Percentiles rank a stretch among this genome's conserved stretches.
Evolutionary conservation across 1,284 basidiomycete genomes (phyloP).

Genomic region (Apiotrichum siamense): DNA sequence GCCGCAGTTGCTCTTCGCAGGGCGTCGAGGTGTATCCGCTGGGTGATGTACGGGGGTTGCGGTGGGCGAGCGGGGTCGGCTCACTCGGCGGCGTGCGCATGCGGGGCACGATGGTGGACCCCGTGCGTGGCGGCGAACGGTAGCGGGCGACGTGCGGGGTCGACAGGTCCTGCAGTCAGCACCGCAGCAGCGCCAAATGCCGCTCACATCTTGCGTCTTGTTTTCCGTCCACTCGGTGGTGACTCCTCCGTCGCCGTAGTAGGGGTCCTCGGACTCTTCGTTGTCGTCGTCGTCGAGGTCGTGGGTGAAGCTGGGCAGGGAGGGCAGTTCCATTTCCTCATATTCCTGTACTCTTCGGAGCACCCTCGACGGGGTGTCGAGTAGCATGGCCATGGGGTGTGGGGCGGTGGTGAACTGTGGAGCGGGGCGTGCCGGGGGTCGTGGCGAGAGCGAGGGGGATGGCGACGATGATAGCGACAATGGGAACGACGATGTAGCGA

Average conservation of each 20-base stretch:
- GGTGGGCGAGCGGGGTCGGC: neutral
- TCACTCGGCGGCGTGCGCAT: neutral
- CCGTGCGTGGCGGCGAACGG: neutral
- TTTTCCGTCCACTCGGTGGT: neutral
- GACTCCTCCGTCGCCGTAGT: neutral
- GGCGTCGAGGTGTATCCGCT: neutral
- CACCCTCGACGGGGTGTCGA: slow-evolving; percentile 37
- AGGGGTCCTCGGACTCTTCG: slow-evolving; percentile 4
- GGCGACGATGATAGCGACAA: neutral
- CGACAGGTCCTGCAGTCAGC: neutral
- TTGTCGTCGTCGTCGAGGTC: slow-evolving; percentile 33
- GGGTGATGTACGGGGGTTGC: neutral
- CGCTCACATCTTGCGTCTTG: neutral
- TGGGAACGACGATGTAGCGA: no score
- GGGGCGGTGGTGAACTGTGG: neutral
- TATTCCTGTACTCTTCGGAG: slow-evolving; percentile 34
- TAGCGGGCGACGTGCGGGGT: neutral
- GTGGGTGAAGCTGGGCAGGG: slow-evolving; percentile 39
- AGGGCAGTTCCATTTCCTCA: slow-evolving; percentile 43
- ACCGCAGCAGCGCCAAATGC: neutral
- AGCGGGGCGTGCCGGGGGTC: neutral
- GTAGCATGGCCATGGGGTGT: slow-evolving; percentile 25
- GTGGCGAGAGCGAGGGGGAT: neutral
- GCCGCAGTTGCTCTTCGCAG: neutral
- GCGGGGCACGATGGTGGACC: neutral